Evolutionary conservation across 495 filamentous ascomycete species (phyloP).

Genomic region (Trichocladium antarcticum): DNA sequence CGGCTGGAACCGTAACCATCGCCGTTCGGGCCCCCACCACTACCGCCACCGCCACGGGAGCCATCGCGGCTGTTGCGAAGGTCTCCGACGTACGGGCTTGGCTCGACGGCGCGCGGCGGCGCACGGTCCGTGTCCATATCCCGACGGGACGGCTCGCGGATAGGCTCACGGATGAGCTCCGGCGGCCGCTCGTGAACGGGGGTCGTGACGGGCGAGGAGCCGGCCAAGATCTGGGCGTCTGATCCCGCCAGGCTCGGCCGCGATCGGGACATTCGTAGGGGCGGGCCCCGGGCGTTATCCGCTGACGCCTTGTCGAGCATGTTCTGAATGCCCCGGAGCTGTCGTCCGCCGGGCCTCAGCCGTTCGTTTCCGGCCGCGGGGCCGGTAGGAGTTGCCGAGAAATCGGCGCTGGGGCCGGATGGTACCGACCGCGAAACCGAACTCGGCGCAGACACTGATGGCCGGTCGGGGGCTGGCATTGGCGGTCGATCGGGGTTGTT

Average conservation of each 20-base stretch:
- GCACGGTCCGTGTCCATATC: conserved; percentile 13
- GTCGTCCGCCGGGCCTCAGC: conserved; percentile 33
- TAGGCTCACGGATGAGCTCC: conserved; percentile 17
- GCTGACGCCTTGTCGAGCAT: conserved; percentile 37
- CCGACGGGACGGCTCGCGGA: conserved; percentile 21
- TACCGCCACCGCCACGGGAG: not conserved
- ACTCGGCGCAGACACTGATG: conserved; percentile 19
- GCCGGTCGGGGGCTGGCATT: conserved; percentile 28
- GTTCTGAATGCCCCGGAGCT: conserved; percentile 42
- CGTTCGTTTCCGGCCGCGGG: conserved; percentile 38
- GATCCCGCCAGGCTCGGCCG: conserved; percentile 34
- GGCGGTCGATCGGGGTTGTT: conserved; percentile 28
- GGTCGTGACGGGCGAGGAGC: conserved; percentile 36
- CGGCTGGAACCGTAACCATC: conserved; percentile 25
- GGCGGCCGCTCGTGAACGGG: conserved; percentile 36
- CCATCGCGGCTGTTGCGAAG: conserved; percentile 15
- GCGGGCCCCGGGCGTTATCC: conserved; percentile 22
- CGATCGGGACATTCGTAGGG: conserved; percentile 29
- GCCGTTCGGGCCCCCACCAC: conserved; percentile 23
- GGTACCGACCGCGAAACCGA: conserved; percentile 17
- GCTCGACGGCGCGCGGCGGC: conserved; percentile 13
- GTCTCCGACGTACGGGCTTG: conserved; percentile 24
- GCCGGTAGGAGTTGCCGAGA: conserved; percentile 36
- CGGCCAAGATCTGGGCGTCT: conserved; percentile 39
- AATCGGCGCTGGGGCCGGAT: conserved; percentile 21